Base-by-base conservation (phyloP, 768 basidiomycete species). In the Xanthoconium stramineum region DNA sequence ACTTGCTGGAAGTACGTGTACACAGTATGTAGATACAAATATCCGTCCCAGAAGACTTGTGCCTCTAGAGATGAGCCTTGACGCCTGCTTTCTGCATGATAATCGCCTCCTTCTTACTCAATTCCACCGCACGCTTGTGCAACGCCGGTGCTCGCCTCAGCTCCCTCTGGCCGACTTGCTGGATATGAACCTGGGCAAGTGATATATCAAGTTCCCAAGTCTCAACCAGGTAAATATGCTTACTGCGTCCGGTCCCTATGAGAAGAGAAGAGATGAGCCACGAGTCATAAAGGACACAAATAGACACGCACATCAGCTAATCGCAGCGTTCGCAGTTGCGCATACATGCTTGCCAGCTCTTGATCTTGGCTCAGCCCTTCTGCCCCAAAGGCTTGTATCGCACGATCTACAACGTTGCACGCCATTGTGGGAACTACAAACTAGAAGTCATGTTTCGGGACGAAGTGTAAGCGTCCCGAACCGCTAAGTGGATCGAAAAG, bases 321-420 rank as follows among this genome's bases (percentile, higher is more conserved):
- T 32, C 96, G 84, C 24, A 99, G 80, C 0, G 95, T 97, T 52
- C 97, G 82, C 61, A 98, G 69, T 10, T 82, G 81, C 29, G 92
- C 89, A 79, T 85, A 98, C 56, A 81, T 79, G 48, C 72, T 66
- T 1, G 96, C 94, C 35, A 99, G 82, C 20, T 84, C 83, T 36
- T 87, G 86, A 64, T 98, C 96, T 73, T 97, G 93, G 24, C 83
- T 90, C 44, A 99, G 75, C 35, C 97, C 97, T 72, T 98, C 96
- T n/a, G 94, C 97, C 50, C 97, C 97, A 65, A 89, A 94, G 0
- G 90, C 78, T 76, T 99, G 97, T 49, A 98, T 98, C 3, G 94
- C 89, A n/a, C 94, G 87, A 74, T 99, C 97, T 38, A 98, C 80
- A 45, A 99, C 89, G 24, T 77, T 75, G 47, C 91, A 78, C 0